Evolutionary conservation across 192 early-diverging fungal genomes (phyloP).

Genomic region (Paraglomus occultum): DNA sequence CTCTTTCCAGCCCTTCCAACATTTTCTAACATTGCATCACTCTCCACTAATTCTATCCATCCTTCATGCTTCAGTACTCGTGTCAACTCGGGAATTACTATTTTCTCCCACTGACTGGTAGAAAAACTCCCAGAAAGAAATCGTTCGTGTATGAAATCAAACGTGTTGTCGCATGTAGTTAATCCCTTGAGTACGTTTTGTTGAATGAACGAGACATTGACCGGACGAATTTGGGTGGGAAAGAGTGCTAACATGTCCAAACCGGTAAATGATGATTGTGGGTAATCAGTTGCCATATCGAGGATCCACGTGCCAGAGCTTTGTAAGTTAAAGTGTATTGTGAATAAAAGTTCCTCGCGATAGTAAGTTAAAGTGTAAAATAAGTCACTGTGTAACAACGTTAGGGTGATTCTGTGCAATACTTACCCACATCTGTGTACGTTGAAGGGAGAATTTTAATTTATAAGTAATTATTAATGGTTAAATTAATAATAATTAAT

Average conservation of each 20-base stretch:
- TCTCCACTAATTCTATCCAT: constrained; percentile 9
- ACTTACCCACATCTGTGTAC: neutral
- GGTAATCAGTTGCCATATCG: constrained; percentile 41
- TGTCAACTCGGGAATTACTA: constrained; percentile 12
- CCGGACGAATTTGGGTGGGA: constrained; percentile 38
- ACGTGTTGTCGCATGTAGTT: neutral
- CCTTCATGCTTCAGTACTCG: neutral
- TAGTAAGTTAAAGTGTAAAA: too few species aligned
- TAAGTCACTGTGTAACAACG: neutral
- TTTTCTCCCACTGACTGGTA: neutral
- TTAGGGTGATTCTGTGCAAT: neutral
- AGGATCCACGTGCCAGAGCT: neutral
- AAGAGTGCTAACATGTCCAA: constrained; percentile 40
- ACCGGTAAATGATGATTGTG: constrained; percentile 34
- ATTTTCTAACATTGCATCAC: neutral
- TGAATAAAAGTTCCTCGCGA: too few species aligned
- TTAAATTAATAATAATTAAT: too few species aligned
- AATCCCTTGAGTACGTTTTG: constrained; percentile 34
- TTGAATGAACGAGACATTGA: constrained; percentile 35
- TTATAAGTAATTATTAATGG: too few species aligned
- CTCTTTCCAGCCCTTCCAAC: neutral
- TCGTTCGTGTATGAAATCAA: neutral
- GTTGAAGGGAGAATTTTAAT: too few species aligned
- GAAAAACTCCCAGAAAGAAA: neutral
- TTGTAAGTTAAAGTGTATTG: too few species aligned